phyloP scores from a whole-genome alignment of 108 stramenopile species.

The Nitzschia putrida region DNA sequence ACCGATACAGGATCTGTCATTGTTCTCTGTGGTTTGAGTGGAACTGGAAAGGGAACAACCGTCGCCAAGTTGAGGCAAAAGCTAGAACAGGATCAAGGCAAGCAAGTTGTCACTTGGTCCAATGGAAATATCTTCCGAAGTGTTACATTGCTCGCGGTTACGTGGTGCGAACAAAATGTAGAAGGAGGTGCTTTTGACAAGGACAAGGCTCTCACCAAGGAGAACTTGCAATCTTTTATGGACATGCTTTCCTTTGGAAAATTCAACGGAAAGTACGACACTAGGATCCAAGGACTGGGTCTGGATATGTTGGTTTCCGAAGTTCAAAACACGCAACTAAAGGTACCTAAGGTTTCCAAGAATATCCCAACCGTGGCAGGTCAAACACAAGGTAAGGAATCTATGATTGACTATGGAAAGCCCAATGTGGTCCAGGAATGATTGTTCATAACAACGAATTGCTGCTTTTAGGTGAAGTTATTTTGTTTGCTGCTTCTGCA shows the following conservation, averaged over 20 bases:
- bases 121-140: slow-evolving; percentile 89
- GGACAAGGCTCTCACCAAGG: slow-evolving; percentile 72
- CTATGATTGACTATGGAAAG: background rate
- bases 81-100: slow-evolving; percentile 52
- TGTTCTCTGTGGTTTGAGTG: slow-evolving; percentile 79
- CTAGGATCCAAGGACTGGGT: slow-evolving; percentile 72
- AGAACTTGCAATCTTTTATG: slow-evolving; percentile 71
- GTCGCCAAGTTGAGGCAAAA: slow-evolving; percentile 66
- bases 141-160: slow-evolving; percentile 80
- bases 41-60: slow-evolving; percentile 91
- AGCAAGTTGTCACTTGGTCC: slow-evolving; percentile 80
- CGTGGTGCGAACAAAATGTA: slow-evolving; percentile 77
- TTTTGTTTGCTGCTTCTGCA: slow-evolving; percentile 74
- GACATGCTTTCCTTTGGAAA: slow-evolving; percentile 82
- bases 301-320: slow-evolving; percentile 70
- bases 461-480: slow-evolving; percentile 57
- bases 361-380: slow-evolving; percentile 90
- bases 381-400: slow-evolving; percentile 61
- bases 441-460: background rate
- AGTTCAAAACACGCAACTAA: slow-evolving; percentile 82
- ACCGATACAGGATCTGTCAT: slow-evolving; percentile 63
- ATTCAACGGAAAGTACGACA: slow-evolving; percentile 71
- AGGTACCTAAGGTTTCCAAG: slow-evolving; percentile 69
- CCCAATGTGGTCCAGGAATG: background rate
- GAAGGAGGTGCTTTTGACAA: slow-evolving; percentile 51